A percentile compares a stretch with the other conserved stretches of the same genome.
Evolutionary conservation across 2,329 filamentous ascomycete species (phyloP).

Genomic region (Emmonsiellopsis sp.): DNA sequence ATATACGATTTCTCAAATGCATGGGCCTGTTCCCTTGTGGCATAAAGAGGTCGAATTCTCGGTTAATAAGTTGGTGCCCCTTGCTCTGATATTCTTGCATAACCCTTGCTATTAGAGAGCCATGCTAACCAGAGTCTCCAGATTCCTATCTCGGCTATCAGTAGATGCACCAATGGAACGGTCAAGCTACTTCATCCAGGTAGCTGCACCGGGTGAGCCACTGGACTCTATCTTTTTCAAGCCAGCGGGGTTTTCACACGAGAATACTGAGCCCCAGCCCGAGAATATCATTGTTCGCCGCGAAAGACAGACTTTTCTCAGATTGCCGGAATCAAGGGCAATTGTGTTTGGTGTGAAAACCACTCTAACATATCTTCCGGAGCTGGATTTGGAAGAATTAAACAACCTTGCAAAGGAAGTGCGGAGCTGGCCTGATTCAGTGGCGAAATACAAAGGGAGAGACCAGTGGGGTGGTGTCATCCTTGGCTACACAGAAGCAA

Average conservation of each 20-base stretch:
- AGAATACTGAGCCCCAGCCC: conserved; percentile 26
- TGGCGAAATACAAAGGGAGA: conserved; percentile 37
- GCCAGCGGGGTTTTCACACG: conserved; percentile 30
- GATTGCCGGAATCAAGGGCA: conserved; percentile 35
- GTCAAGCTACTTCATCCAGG: conserved; percentile 43
- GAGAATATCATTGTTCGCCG: conserved; percentile 40
- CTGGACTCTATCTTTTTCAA: conserved; percentile 39
- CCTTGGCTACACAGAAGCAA: conserved; percentile 20
- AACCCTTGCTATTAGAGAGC: not conserved
- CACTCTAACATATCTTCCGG: conserved; percentile 32
- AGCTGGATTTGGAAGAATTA: conserved; percentile 33
- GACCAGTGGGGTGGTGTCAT: conserved; percentile 35
- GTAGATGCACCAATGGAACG: conserved; percentile 40
- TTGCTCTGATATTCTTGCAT: not conserved
- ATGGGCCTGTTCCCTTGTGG: conserved; percentile 42
- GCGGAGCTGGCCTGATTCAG: conserved; percentile 37
- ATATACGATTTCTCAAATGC: conserved; percentile 39
- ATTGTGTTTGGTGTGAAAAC: conserved; percentile 45
- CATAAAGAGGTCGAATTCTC: conserved; percentile 36
- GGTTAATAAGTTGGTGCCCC: conserved; percentile 32
- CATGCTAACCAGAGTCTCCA: conserved; percentile 13
- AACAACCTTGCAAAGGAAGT: conserved; percentile 36
- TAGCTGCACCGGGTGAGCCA: conserved; percentile 27
- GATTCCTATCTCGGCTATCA: conserved; percentile 40
- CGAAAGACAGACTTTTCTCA: conserved; percentile 43